Base-by-base conservation (phyloP, 768 basidiomycete species). In the Termitomyces sp. region DNA sequence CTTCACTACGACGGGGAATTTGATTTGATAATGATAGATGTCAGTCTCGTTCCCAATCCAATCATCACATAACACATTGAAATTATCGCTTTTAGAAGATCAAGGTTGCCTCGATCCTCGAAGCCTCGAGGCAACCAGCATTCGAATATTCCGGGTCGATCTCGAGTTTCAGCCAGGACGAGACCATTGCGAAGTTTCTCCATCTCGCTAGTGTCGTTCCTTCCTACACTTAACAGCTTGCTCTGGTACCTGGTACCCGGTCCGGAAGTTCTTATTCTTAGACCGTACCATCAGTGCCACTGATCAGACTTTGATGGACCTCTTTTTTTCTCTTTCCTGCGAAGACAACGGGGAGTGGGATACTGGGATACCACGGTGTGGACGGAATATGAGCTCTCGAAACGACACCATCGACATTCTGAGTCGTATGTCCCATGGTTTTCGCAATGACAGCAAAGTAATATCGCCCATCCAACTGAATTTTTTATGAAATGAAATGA, bases 301-400 rank as follows among this genome's bases (percentile, higher is more conserved):
- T 35, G 63, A 64, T 64, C 60, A 64, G 39, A 32, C 16, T 16
- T 39, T 5, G 32, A 24, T 28, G 28, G 16, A 24, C n/a, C 18
- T 33, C 50, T 24, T 22, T 39, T 46, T 16, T 32, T 20, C 12
- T 38, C 32, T 7, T 18, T 38, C 28, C 20, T 39, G 57, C 63
- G 63, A 64, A 38, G 59, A 61, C 42, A 42, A 55, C 63, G 63
- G 63, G 60, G 22, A n/a, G n/a, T n/a, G n/a, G n/a, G n/a, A n/a
- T n/a, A 13, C 15, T 16, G 20, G 35, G 20, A 18, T 28, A 18
- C 4, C 39, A 42, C 9, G 24, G 11, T 18, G 38, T 40, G 22
- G 53, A 54, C 24, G 53, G 13, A 22, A 51, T 44, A n/a, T 16
- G 9, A 18, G 49, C 13, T 18, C 16, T 42, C 12, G 24, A 13